Evolutionary conservation across 805 yeast species (phyloP).

Genomic region (Wickerhamomyces tratensis): DNA sequence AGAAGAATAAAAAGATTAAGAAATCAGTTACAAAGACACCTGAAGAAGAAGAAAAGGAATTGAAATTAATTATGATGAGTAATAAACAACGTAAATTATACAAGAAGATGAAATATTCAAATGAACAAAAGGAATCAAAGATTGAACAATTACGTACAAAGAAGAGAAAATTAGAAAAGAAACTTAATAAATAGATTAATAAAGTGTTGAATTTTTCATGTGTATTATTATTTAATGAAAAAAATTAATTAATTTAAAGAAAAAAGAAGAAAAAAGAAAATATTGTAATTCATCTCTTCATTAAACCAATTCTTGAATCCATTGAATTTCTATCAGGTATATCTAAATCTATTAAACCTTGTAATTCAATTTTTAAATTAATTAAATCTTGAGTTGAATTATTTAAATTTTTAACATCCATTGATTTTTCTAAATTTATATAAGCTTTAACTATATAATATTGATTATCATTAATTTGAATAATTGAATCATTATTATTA

Average conservation of each 20-base stretch:
- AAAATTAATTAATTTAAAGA: background rate
- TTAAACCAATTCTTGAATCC: slow-evolving; percentile 54
- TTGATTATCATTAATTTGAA: slow-evolving; percentile 33
- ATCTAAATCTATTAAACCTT: slow-evolving; percentile 56
- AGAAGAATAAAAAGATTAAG: slow-evolving; percentile 27
- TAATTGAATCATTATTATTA: slow-evolving; percentile 19
- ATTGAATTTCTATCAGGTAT: slow-evolving; percentile 73
- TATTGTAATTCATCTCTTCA: background rate
- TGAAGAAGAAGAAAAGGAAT: slow-evolving; percentile 72
- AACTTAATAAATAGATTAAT: slow-evolving; percentile 32
- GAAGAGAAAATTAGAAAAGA: slow-evolving; percentile 61
- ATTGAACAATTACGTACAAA: slow-evolving; percentile 58
- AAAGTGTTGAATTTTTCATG: too few species aligned
- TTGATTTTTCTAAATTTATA: slow-evolving; percentile 60
- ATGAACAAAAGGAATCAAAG: slow-evolving; percentile 72
- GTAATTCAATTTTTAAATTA: slow-evolving; percentile 52
- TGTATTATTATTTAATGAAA: too few species aligned
- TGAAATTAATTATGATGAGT: slow-evolving; percentile 95
- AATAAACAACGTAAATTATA: slow-evolving; percentile 91
- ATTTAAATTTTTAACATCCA: slow-evolving; percentile 66
- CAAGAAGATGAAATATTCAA: slow-evolving; percentile 90
- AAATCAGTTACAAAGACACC: slow-evolving; percentile 30
- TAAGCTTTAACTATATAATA: slow-evolving; percentile 51
- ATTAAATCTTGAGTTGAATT: slow-evolving; percentile 56
- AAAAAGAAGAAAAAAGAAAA: background rate